Evolutionary conservation across 192 early-diverging fungal species (phyloP).

Genomic region (Gonapodya prolifera): DNA sequence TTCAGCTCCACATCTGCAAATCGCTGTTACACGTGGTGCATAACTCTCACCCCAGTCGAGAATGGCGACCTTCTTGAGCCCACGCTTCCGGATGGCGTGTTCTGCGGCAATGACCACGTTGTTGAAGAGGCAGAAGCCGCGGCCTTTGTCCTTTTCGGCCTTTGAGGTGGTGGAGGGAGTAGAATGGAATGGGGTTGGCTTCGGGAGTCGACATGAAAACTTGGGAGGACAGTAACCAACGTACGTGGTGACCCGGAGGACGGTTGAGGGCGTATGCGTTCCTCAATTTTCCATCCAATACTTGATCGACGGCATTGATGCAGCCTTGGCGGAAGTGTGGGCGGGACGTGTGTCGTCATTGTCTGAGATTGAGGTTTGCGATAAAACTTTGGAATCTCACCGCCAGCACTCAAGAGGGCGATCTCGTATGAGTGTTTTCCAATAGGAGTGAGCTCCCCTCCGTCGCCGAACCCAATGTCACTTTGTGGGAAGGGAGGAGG

Average conservation of each 20-base stretch:
- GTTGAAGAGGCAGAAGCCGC: constrained; percentile 4
- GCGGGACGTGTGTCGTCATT: background rate
- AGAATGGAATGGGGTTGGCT: background rate
- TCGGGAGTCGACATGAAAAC: background rate
- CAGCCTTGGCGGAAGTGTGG: background rate
- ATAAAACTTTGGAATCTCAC: background rate
- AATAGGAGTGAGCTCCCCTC: background rate
- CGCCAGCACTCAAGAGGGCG: background rate
- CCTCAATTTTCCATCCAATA: background rate
- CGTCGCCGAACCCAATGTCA: constrained; percentile 2
- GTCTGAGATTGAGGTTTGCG: too few relatives aligned
- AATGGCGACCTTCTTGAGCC: constrained; percentile 4
- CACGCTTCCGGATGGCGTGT: background rate
- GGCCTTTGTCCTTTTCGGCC: background rate
- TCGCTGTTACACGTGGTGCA: background rate
- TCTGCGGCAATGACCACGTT: constrained; percentile 4
- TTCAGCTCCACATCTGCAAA: too few relatives aligned
- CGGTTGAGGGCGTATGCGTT: constrained; percentile 4
- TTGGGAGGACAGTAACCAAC: background rate
- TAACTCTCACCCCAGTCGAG: constrained; percentile 1
- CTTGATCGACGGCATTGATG: background rate
- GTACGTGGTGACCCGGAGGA: constrained; percentile 4
- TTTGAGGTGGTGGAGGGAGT: too few relatives aligned
- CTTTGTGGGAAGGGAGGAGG: background rate
- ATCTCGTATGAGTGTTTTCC: constrained; percentile 6